Base-by-base conservation (phyloP, 768 basidiomycete species). In the Cystobasidiopsis lactophilus region DNA sequence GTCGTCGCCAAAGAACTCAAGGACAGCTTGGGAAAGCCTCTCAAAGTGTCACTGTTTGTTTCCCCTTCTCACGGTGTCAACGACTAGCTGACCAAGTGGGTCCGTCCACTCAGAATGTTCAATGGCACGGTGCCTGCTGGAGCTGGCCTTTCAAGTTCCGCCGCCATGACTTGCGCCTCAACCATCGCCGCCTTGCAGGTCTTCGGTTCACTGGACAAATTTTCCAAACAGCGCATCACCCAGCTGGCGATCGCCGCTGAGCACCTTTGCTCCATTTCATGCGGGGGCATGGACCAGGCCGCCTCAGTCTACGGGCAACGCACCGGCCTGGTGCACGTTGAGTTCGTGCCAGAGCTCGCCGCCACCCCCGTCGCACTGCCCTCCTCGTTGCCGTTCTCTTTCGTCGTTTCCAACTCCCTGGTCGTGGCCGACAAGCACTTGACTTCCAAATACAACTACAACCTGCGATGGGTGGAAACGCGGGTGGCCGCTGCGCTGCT, bases 121-220 rank as follows among this genome's bases (percentile, higher is more conserved):
- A 24, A 51, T 39, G 88, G 88, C 1, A 75, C 78, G 11, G 80
- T 93, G 2, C 86, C 86, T 0, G 75, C 82, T 2, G 88, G 85
- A 0, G 80, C 82, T 0, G 86, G 88, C 0, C 69, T 91, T 3
- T 85, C 82, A 5, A 85, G 82, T 14, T 85, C 82, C 57, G 82
- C 84, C 0, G 86, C 86, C 0, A 80, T 91, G 77, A 83, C 86
- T 31, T 83, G 89, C 23, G 81, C 82, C 0, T 82, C 81, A 38
- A 80, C 84, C 0, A 69, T 89, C 29, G 75, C 80, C 0, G 83
- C 88, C 63, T 68, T 88, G 26, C 52, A 61, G 37, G 40, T 57
- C 14, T n/a, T 52, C 14, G 78, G 78, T 5, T 76, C 78, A 62
- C 66, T 73, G 13, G 63, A 66, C 10, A 55, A 59, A 27, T 54